phyloP scores from a whole-genome alignment of 257 asterid species.

The Nicotiana benthamiana region DNA sequence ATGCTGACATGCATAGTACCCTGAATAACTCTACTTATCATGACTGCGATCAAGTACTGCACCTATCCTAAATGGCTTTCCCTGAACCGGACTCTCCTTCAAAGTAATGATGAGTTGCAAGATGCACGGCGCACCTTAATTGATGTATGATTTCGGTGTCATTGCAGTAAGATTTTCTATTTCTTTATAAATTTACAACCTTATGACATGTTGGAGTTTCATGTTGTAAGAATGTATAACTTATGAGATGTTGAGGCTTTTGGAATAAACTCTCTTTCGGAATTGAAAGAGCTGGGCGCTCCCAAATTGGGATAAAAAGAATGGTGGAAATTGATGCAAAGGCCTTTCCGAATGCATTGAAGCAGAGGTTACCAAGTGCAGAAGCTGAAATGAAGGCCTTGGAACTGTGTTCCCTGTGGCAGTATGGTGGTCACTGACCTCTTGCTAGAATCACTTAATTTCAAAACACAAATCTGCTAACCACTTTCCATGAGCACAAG shows the following conservation, averaged over 20 bases:
- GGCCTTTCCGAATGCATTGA: slow-evolving; percentile 48
- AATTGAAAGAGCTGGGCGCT: slow-evolving; percentile 38
- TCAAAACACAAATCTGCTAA: not conserved
- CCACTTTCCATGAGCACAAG: not conserved
- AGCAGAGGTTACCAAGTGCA: slow-evolving; percentile 31
- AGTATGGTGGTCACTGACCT: slow-evolving; percentile 10
- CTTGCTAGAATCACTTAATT: not conserved
- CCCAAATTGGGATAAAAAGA: slow-evolving; percentile 57
- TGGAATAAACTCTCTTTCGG: slow-evolving; percentile 26
- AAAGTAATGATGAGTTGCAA: slow-evolving; percentile 33
- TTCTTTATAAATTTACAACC: not conserved
- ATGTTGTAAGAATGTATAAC: not conserved
- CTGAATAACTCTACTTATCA: not conserved
- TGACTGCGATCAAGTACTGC: not conserved
- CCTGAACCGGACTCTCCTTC: slow-evolving; percentile 17
- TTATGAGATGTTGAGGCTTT: not conserved
- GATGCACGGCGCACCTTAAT: slow-evolving; percentile 24
- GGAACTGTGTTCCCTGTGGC: slow-evolving; percentile 57
- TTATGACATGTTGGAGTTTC: not conserved
- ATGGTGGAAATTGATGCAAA: slow-evolving; percentile 76
- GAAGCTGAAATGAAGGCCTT: slow-evolving; percentile 54
- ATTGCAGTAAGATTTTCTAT: not conserved
- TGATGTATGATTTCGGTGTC: slow-evolving; percentile 6
- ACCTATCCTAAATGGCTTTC: not conserved
- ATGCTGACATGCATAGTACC: not conserved